phyloP scores from a whole-genome alignment of 164 flowering plant species.

The Piper betle region DNA sequence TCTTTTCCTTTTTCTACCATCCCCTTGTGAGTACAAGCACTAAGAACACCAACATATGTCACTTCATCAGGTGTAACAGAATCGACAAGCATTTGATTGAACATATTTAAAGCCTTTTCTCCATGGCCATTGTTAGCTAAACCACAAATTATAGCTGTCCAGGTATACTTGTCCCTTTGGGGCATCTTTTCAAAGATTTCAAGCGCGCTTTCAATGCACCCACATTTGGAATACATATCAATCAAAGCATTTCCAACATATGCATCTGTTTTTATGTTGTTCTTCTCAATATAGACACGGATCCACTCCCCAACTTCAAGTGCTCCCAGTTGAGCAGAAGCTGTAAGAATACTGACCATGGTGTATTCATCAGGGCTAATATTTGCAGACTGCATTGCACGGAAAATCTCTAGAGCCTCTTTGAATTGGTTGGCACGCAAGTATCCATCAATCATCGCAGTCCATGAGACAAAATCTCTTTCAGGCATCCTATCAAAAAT shows the following conservation, averaged over 20 bases:
- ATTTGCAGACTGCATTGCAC: conserved; percentile 31
- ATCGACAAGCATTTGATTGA: conserved; percentile 34
- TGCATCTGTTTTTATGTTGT: conserved; percentile 32
- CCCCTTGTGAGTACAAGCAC: conserved; percentile 56
- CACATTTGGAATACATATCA: conserved; percentile 63
- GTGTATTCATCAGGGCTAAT: conserved; percentile 39
- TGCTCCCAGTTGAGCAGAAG: conserved; percentile 52
- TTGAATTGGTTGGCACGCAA: conserved; percentile 21
- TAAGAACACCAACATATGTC: conserved; percentile 48
- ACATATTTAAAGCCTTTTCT: conserved; percentile 37
- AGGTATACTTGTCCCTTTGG: conserved; percentile 37
- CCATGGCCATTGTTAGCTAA: conserved; percentile 48
- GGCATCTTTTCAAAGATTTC: conserved; percentile 30
- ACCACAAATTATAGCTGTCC: conserved; percentile 51
- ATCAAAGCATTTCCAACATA: conserved; percentile 49
- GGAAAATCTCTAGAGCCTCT: conserved; percentile 40
- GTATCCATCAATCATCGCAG: conserved; percentile 47
- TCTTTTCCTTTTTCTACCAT: conserved; percentile 44
- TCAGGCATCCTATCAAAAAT: conserved; percentile 37
- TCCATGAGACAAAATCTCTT: conserved; percentile 43
- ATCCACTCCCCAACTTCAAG: conserved; percentile 51
- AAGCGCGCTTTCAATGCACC: conserved; percentile 30
- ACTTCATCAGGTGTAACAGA: conserved; percentile 41
- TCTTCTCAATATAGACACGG: conserved; percentile 33
- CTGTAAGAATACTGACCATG: conserved; percentile 39